Evolutionary conservation across 139 green algal species (phyloP).

Genomic region (Pseudopediastrum boryanum): DNA sequence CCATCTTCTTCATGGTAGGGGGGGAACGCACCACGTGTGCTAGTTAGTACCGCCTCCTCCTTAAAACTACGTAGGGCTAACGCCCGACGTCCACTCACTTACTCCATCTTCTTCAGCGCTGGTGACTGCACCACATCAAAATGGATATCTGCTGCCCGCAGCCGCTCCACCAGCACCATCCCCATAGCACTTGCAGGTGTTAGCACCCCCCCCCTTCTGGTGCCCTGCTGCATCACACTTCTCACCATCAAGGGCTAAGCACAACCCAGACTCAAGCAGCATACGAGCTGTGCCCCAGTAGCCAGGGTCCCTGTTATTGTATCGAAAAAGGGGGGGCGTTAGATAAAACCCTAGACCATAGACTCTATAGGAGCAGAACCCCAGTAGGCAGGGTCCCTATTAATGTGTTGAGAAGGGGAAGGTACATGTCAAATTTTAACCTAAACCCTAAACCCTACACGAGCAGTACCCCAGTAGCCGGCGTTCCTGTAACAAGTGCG

Average conservation of each 20-base stretch:
- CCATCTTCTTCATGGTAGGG: no score
- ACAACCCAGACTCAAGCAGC: constrained; percentile 73
- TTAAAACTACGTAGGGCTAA: no score
- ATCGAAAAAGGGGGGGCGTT: not conserved
- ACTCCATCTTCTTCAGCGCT: not conserved
- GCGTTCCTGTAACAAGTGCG: no score
- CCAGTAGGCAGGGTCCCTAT: not conserved
- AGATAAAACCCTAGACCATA: not conserved
- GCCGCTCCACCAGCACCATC: constrained; percentile 58
- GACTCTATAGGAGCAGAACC: not conserved
- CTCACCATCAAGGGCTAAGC: constrained; percentile 44
- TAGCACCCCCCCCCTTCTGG: constrained; percentile 56
- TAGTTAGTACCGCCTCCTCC: no score
- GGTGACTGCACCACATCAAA: constrained; percentile 23
- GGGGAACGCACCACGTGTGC: no score
- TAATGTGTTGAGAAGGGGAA: not conserved
- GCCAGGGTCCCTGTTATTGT: constrained; percentile 63
- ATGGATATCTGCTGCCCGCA: constrained; percentile 38
- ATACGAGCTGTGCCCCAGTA: constrained; percentile 71
- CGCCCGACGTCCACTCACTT: no score
- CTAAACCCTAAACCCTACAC: not conserved
- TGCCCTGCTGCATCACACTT: constrained; percentile 7
- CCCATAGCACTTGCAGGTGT: constrained; percentile 70
- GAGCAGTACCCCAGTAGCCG: not conserved
- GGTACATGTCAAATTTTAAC: not conserved